phyloP scores from a whole-genome alignment of 192 early-diverging fungal genomes.

The Funneliformis mosseae region DNA sequence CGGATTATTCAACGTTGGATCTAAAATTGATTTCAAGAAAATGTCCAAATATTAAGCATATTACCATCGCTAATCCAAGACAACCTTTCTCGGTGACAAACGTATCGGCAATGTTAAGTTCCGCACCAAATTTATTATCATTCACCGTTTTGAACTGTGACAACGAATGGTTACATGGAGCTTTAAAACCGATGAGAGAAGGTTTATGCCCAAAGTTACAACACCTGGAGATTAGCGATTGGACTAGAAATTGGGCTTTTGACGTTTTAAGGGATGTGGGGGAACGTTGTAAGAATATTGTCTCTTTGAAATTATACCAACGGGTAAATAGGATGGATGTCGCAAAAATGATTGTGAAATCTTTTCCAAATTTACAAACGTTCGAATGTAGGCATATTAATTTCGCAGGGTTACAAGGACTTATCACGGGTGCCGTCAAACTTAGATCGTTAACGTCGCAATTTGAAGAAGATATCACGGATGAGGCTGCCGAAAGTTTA shows the following conservation, averaged over 20 bases:
- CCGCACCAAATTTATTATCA: neutral
- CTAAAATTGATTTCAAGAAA: conserved; percentile 8
- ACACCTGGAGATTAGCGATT: conserved; percentile 13
- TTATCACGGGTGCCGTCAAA: neutral
- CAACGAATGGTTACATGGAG: conserved; percentile 7
- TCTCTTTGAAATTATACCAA: conserved; percentile 20
- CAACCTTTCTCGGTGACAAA: neutral
- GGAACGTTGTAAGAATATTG: neutral
- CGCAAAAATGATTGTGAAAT: neutral
- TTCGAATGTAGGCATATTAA: conserved; percentile 25
- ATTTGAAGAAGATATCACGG: conserved; percentile 17
- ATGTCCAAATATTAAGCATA: conserved; percentile 16
- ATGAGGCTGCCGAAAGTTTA: neutral
- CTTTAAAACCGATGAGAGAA: neutral
- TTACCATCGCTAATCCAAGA: neutral
- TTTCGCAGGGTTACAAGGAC: conserved; percentile 5
- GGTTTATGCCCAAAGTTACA: conserved; percentile 17
- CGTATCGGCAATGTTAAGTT: neutral
- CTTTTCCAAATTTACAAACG: conserved; percentile 16
- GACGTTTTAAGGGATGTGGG: neutral
- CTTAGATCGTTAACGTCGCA: conserved; percentile 10
- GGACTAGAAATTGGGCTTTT: conserved; percentile 5
- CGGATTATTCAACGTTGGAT: neutral
- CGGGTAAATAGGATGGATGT: neutral
- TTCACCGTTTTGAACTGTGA: conserved; percentile 9